phyloP scores from a whole-genome alignment of 257 asterid species.

The Solanum virginianum region DNA sequence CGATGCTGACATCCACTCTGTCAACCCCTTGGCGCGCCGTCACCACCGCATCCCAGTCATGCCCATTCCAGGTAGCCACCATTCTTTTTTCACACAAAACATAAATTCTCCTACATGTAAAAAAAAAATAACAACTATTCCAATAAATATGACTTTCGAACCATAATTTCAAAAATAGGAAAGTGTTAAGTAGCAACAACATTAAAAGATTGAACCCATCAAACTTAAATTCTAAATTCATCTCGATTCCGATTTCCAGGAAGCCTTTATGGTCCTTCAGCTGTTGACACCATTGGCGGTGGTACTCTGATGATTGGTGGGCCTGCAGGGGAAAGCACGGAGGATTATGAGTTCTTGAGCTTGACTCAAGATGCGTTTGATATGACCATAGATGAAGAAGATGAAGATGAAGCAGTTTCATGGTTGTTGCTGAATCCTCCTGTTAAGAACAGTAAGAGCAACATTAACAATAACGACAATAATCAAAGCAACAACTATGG shows the following conservation, averaged over 20 bases:
- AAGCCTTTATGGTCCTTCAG: constrained; percentile 12
- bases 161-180: not conserved
- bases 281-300: not conserved
- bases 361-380: constrained; percentile 11
- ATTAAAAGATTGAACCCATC: not conserved
- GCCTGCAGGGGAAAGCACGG: not conserved
- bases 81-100: not conserved
- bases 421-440: constrained; percentile 52
- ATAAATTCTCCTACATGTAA: not conserved
- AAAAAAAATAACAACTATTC: not conserved
- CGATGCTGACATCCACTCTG: constrained; percentile 70
- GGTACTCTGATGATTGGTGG: constrained; percentile 1
- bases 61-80: constrained; percentile 13
- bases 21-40: constrained; percentile 69
- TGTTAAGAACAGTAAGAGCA: constrained; percentile 9
- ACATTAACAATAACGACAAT: not conserved
- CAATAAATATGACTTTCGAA: not conserved
- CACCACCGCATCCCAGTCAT: constrained; percentile 65
- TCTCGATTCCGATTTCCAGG: not conserved
- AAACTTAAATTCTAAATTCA: not conserved
- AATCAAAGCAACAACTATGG: constrained; percentile 1
- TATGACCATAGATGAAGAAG: constrained; percentile 19
- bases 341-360: constrained; percentile 15
- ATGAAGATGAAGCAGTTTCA: constrained; percentile 61
- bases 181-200: not conserved